phyloP scores from a whole-genome alignment of 148 eudicot species.

The Fallopia convolvulus region DNA sequence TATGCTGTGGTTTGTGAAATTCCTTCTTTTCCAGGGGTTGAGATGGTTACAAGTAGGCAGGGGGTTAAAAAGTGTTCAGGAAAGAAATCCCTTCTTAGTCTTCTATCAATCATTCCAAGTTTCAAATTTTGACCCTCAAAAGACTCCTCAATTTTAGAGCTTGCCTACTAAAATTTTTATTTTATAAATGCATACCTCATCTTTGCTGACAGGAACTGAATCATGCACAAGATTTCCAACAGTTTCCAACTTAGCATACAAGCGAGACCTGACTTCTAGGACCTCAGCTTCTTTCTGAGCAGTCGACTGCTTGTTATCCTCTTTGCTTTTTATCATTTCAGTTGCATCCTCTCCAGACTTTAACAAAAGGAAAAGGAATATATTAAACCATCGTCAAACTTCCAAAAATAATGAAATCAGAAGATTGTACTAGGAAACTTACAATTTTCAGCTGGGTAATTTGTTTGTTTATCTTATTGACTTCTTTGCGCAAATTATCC shows the following conservation, averaged over 20 bases:
- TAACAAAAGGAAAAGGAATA: constrained; percentile 1
- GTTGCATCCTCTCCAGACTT: constrained; percentile 69
- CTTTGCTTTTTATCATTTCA: constrained; percentile 46
- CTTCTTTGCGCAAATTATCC: constrained; percentile 56
- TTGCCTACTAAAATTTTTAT: neutral
- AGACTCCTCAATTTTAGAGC: neutral
- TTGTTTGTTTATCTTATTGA: constrained; percentile 64
- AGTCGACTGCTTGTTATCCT: constrained; percentile 50
- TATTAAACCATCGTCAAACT: neutral
- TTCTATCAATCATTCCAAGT: neutral
- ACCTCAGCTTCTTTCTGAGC: constrained; percentile 60
- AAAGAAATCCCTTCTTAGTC: neutral
- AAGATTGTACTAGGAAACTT: constrained; percentile 17
- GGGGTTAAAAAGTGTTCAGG: neutral
- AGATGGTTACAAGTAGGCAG: neutral
- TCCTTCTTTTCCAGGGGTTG: neutral
- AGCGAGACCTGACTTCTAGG: constrained; percentile 45
- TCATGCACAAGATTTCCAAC: constrained; percentile 93
- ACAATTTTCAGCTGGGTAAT: constrained; percentile 67
- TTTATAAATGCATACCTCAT: constrained; percentile 50
- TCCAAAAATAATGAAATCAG: neutral
- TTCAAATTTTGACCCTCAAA: neutral
- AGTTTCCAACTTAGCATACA: constrained; percentile 48
- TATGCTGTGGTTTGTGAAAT: neutral
- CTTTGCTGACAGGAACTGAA: constrained; percentile 70